Evolutionary conservation across 2,329 filamentous ascomycete genomes (phyloP).

Genomic region (Pseudopithomyces maydicus): DNA sequence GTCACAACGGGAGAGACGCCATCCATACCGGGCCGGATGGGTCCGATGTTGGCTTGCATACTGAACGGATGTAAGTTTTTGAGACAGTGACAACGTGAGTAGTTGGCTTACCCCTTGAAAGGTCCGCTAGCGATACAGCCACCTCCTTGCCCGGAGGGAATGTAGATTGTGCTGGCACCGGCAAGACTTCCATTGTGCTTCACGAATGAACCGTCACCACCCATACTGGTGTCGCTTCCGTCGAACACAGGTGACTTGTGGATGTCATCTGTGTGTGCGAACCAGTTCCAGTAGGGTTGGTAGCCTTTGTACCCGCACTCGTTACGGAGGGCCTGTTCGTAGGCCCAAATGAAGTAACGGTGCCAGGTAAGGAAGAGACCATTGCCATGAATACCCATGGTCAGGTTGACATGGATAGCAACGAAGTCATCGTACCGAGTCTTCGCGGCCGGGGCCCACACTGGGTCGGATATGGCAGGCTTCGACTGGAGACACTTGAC

Average conservation of each 20-base stretch:
- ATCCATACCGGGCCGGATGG: not conserved
- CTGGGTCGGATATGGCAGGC: conserved; percentile 19
- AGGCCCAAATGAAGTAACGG: conserved; percentile 42
- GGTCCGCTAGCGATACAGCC: conserved; percentile 55
- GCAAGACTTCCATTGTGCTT: conserved; percentile 25
- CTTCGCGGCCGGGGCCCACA: conserved; percentile 21
- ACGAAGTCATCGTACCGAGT: conserved; percentile 36
- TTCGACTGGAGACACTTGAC: conserved; percentile 22
- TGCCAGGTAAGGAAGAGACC: conserved; percentile 41
- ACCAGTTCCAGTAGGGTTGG: not conserved
- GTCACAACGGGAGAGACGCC: not conserved
- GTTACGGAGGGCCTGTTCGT: conserved; percentile 43
- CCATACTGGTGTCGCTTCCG: conserved; percentile 49
- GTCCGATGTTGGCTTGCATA: not conserved
- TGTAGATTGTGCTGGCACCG: conserved; percentile 15
- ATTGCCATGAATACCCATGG: conserved; percentile 21
- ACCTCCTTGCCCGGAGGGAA: conserved; percentile 58
- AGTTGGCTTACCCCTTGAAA: not conserved
- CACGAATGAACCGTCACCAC: conserved; percentile 54
- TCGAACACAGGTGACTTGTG: conserved; percentile 1
- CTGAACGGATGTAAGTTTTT: not conserved
- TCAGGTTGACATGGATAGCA: conserved; percentile 28
- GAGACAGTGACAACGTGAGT: not conserved
- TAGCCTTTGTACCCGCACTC: conserved; percentile 43
- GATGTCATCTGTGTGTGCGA: not conserved